Evolutionary conservation across 2,329 filamentous ascomycete species (phyloP).

Genomic region (Magnaporthiopsis rhizophila): DNA sequence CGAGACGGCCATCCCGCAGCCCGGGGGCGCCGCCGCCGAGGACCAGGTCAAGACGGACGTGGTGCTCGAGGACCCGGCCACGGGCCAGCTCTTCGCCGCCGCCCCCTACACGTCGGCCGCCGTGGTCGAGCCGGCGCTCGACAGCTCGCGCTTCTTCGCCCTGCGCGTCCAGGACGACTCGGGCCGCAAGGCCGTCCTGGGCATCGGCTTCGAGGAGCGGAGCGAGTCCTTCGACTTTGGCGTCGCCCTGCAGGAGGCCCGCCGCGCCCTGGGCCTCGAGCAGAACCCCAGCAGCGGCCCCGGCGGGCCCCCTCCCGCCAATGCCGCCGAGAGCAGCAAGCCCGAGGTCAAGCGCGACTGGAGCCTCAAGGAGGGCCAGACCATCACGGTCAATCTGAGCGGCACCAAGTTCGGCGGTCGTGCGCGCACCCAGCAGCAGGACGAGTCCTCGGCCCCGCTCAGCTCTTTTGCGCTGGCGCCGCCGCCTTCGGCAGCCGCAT

Average conservation of each 20-base stretch:
- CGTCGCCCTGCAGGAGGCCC: constrained; percentile 70
- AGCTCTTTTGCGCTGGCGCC: constrained; percentile 67
- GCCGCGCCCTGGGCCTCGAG: constrained; percentile 60
- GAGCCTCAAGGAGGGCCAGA: constrained; percentile 83
- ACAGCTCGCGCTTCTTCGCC: constrained; percentile 79
- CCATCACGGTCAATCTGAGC: constrained; percentile 72
- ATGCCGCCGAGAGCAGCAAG: constrained; percentile 21
- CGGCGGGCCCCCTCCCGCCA: not conserved
- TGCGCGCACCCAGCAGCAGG: constrained; percentile 17
- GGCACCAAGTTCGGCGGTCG: constrained; percentile 44
- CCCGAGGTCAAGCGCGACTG: constrained; percentile 62
- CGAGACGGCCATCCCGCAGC: constrained; percentile 56
- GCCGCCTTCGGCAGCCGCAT: constrained; percentile 44
- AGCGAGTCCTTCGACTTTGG: constrained; percentile 81
- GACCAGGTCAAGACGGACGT: constrained; percentile 64
- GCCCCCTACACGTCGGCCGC: constrained; percentile 62
- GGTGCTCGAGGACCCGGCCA: constrained; percentile 67
- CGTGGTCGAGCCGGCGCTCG: constrained; percentile 68
- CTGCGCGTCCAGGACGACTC: constrained; percentile 68
- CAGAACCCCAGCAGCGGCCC: constrained; percentile 37
- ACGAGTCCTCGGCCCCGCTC: constrained; percentile 24
- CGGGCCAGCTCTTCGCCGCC: constrained; percentile 72
- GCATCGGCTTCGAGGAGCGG: constrained; percentile 81
- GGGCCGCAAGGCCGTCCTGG: constrained; percentile 69
- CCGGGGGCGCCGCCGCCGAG: constrained; percentile 17